phyloP scores from a whole-genome alignment of 1,284 basidiomycete species.

The Puccinia novopanici region DNA sequence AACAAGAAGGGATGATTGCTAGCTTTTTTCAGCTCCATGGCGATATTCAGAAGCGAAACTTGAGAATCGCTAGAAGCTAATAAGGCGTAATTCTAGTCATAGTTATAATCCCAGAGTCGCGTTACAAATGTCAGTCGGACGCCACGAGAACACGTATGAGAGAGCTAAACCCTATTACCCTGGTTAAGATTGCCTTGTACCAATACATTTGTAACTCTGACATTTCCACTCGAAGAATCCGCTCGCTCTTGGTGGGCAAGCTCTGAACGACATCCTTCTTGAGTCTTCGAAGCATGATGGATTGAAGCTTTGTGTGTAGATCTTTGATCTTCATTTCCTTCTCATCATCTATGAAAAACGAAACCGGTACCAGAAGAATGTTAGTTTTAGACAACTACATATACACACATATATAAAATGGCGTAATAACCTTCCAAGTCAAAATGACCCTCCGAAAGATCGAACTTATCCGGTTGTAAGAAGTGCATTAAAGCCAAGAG shows the following conservation, averaged over 20 bases:
- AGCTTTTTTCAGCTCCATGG: constrained; percentile 60
- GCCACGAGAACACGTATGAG: constrained; percentile 67
- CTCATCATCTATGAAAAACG: constrained; percentile 68
- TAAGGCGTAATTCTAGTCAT: constrained; percentile 14
- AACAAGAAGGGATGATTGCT: constrained; percentile 94
- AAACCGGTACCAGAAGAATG: constrained; percentile 13
- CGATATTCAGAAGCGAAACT: constrained; percentile 57
- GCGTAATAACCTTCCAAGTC: constrained; percentile 48
- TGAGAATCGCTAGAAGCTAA: constrained; percentile 50
- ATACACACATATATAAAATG: constrained; percentile 17
- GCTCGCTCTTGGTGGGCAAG: constrained; percentile 95
- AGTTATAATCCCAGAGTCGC: neutral
- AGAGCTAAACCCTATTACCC: constrained; percentile 63
- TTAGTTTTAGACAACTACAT: constrained; percentile 52
- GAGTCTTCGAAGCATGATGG: constrained; percentile 89
- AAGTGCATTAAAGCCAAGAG: constrained; percentile 97
- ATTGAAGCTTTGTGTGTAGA: constrained; percentile 87
- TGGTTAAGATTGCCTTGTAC: constrained; percentile 98
- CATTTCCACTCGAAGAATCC: constrained; percentile 97
- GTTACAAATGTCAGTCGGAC: neutral
- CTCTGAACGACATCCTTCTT: constrained; percentile 98
- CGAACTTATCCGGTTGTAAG: constrained; percentile 95
- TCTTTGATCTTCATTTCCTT: constrained; percentile 94
- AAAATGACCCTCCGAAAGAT: constrained; percentile 55
- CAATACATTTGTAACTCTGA: constrained; percentile 94